Base-by-base conservation (phyloP, 139 green algal genomes). In the Coccomyxa sp. region DNA sequence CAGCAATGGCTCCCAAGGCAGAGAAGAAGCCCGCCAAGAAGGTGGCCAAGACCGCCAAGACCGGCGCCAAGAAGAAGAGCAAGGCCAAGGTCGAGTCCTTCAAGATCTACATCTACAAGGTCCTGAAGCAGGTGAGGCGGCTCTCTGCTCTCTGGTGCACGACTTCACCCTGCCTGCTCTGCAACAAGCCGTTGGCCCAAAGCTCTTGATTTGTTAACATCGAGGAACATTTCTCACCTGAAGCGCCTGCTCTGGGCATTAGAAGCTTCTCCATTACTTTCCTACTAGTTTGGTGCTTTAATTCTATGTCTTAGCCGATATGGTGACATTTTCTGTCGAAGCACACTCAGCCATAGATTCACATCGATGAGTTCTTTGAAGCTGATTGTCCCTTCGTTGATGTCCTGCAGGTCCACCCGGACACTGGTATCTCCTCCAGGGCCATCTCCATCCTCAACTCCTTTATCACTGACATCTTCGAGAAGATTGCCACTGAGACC, bases 391-490 rank as follows among this genome's bases (percentile, higher is more conserved):
- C 38, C 38, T 51, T 51, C 38, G 7, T 51, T 7, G 38, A 11
- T 51, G 38, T 51, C 38, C 59, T 67, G 59, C 82, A 85, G 66
- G 95, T 98, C 86, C 96, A 99, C 93, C 95, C 96, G 71, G 96
- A 99, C 91, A 98, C 96, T 80, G 96, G 96, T 82, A 98, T 99
- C 88, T 95, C 88, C 89, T 95, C 89, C 88, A 98, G 98, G 94
- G 96, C 96, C 78, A 99, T 99, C 93, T 95, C 88, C 80, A 99
- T 99, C 93, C 95, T 98, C 90, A 99, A 98, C 95, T 97, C 94
- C 12, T 98, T 98, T 92, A 92, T 92, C 81, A 83, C 77, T 27
- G 91, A 93, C 83, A 94, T 93, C 80, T 97, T 97, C 84, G 94
- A 97, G 86, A 96, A 96, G 90, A 95, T 96, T 31, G 94, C 92